Conservation (phyloP, 1,284 basidiomycete species). For the Anthracocystis walkeri region DNA sequence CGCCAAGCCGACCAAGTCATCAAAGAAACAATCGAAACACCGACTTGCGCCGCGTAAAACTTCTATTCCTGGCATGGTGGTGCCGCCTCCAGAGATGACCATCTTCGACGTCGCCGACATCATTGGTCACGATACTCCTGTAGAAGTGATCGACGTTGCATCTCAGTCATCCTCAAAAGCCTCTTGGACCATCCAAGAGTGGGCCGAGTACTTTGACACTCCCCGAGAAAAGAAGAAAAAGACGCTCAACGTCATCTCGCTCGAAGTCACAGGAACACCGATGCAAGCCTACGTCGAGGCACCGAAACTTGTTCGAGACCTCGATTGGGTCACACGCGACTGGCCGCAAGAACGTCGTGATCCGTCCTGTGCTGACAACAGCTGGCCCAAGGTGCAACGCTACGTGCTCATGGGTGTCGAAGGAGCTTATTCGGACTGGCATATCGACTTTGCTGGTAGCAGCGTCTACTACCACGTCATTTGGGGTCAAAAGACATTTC, state of each 20-base stretch:
- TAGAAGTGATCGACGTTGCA: constrained; percentile 69
- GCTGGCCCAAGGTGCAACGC: constrained; percentile 91
- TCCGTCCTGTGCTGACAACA: constrained; percentile 37
- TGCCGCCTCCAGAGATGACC: constrained; percentile 78
- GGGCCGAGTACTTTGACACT: constrained; percentile 86
- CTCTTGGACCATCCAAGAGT: constrained; percentile 85
- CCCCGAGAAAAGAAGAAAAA: constrained; percentile 75
- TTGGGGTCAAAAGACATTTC: constrained; percentile 79
- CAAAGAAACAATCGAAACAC: constrained; percentile 10
- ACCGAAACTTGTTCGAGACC: constrained; percentile 78
- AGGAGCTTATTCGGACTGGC: constrained; percentile 81
- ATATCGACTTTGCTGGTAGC: constrained; percentile 61
- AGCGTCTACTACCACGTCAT: constrained; percentile 47
- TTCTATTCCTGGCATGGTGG: constrained; percentile 75
- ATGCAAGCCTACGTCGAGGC: constrained; percentile 82
- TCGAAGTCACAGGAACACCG: constrained; percentile 83
- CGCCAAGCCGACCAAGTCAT: neutral
- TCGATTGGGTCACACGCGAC: constrained; percentile 96
- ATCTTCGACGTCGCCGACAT: constrained; percentile 83
- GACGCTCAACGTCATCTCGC: constrained; percentile 87
- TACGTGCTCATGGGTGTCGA: constrained; percentile 93
- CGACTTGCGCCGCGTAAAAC: constrained; percentile 28
- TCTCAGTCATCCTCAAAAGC: constrained; percentile 68
- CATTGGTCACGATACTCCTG: constrained; percentile 72
- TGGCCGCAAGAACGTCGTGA: constrained; percentile 76